Conservation (phyloP, 164 flowering plant species). For the Vitis vinifera region ASM3070453v1 NC_081818.1:27129501-27130000, state of each 20-base stretch:
- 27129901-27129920: background rate
- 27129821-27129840: constrained; percentile 28
- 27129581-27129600: background rate
- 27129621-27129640: background rate
- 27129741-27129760: constrained; percentile 27
- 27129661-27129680: background rate
- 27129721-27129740: constrained; percentile 22
- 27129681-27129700: constrained; percentile 1
- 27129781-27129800: constrained; percentile 28
- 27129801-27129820: constrained; percentile 32
- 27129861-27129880: background rate
- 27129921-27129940: background rate
- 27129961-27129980: background rate
- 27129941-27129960: background rate
- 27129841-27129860: constrained; percentile 1
- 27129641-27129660: background rate
- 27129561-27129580: background rate
- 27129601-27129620: background rate
- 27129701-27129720: constrained; percentile 22
- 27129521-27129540: background rate
- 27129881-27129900: background rate
- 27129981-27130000: constrained; percentile 26
- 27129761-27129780: constrained; percentile 24
- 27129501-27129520: no score
- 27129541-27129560: background rate